Evolutionary conservation across 176 grass and related monocot genomes (phyloP).

Genomic region (Eleusine indica): DNA sequence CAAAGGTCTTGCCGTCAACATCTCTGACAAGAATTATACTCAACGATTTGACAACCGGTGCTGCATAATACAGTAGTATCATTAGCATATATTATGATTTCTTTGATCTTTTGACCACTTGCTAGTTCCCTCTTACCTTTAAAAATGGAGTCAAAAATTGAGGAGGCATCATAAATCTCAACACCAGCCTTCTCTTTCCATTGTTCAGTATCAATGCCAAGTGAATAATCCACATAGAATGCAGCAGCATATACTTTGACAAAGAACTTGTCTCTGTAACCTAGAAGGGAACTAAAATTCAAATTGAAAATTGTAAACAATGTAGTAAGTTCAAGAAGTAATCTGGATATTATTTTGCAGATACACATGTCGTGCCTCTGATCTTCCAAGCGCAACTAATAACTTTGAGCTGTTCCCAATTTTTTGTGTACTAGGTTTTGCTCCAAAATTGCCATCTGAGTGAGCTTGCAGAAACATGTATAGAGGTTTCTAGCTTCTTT

Average conservation of each 20-base stretch:
- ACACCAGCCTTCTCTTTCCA: conserved; percentile 55
- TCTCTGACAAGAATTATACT: conserved; percentile 82
- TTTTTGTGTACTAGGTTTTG: not conserved
- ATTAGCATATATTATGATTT: conserved; percentile 42
- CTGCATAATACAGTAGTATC: conserved; percentile 44
- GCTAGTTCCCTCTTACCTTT: conserved; percentile 52
- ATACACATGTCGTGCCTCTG: not conserved
- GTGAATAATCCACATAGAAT: conserved; percentile 63
- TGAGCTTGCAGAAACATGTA: not conserved
- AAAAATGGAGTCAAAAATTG: conserved; percentile 73
- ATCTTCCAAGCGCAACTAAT: not conserved
- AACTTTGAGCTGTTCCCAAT: not conserved
- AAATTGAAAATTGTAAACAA: conserved; percentile 29
- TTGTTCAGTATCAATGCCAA: conserved; percentile 45
- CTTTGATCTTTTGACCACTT: not conserved
- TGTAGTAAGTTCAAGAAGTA: not conserved
- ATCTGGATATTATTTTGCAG: not conserved
- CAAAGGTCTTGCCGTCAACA: conserved; percentile 82
- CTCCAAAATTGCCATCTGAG: not conserved
- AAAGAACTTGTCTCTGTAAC: conserved; percentile 95
- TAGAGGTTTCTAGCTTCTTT: not conserved
- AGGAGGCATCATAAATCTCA: conserved; percentile 57
- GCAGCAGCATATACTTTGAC: conserved; percentile 90
- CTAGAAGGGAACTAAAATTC: conserved; percentile 56
- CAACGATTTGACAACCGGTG: conserved; percentile 72